Percentiles rank a stretch among this genome's conserved stretches.
These are phyloP conservation scores for Cladophialophora chaetospira DNA, from an alignment of 2,329 filamentous ascomycete genomes.

Conservation along the genomic window DNA sequence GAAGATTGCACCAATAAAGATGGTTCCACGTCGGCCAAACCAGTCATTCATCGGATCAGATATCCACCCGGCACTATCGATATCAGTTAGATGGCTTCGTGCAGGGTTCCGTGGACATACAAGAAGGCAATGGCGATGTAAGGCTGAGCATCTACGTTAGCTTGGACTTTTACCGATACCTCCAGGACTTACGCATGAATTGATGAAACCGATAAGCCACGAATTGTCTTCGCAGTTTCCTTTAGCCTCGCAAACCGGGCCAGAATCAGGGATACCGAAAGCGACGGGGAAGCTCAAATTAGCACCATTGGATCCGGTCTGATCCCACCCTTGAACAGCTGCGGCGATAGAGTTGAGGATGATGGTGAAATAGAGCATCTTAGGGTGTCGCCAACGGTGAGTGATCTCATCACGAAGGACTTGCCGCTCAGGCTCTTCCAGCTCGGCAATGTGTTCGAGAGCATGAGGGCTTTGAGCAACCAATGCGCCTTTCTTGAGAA, in stretches of 20 bases:
- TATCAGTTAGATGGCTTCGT: conserved; percentile 20
- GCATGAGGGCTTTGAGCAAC: conserved; percentile 69
- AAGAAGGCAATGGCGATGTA: conserved; percentile 56
- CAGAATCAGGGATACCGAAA: conserved; percentile 48
- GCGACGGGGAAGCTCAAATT: conserved; percentile 55
- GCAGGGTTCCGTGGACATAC: conserved; percentile 36
- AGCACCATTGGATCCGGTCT: conserved; percentile 52
- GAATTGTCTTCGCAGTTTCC: conserved; percentile 48
- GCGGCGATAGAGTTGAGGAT: conserved; percentile 54
- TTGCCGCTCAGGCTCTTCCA: conserved; percentile 54
- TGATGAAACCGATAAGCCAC: conserved; percentile 68
- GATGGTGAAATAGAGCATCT: conserved; percentile 52
- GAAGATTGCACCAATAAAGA: conserved; percentile 65
- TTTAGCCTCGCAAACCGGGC: conserved; percentile 28
- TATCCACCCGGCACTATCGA: conserved; percentile 62
- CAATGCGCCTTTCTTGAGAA: conserved; percentile 70
- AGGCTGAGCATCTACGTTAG: too few relatives aligned
- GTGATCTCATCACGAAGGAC: conserved; percentile 48
- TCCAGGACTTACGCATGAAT: too few relatives aligned
- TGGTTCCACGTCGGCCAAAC: conserved; percentile 63
- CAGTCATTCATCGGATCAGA: conserved; percentile 64
- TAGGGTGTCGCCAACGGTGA: conserved; percentile 52
- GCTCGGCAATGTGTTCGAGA: conserved; percentile 63
- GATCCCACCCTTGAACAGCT: conserved; percentile 55
- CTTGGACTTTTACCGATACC: too few relatives aligned